phyloP scores from a whole-genome alignment of 2,329 filamentous ascomycete genomes.

The Sarocladiaceae sp. region DNA sequence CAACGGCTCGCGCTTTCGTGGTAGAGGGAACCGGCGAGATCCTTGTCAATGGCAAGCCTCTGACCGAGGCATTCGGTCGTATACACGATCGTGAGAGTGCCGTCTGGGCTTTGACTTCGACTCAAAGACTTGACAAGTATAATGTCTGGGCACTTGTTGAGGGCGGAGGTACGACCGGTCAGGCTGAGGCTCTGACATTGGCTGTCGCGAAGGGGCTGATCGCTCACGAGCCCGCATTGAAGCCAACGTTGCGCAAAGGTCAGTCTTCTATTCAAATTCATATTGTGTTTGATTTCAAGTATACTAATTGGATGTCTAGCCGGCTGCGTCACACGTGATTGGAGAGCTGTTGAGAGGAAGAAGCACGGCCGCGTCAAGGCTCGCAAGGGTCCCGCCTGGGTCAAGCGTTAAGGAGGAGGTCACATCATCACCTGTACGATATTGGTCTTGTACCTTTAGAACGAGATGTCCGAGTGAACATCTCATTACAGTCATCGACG shows the following conservation, averaged over 20 bases:
- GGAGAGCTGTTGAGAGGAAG: slow-evolving; percentile 93
- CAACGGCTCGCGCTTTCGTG: slow-evolving; percentile 77
- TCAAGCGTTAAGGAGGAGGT: slow-evolving; percentile 61
- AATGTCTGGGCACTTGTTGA: slow-evolving; percentile 85
- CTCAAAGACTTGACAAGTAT: slow-evolving; percentile 87
- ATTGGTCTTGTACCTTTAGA: background rate
- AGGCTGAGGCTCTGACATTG: slow-evolving; percentile 90
- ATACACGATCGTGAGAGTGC: slow-evolving; percentile 93
- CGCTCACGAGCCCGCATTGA: slow-evolving; percentile 88
- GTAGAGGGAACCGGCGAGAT: slow-evolving; percentile 92
- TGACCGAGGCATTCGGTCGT: slow-evolving; percentile 77
- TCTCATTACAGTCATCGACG: background rate
- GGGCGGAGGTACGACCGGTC: slow-evolving; percentile 89
- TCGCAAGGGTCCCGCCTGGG: slow-evolving; percentile 96
- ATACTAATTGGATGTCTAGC: slow-evolving; percentile 57
- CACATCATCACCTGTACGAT: slow-evolving; percentile 7
- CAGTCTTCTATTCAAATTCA: slow-evolving; percentile 32
- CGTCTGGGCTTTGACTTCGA: slow-evolving; percentile 82
- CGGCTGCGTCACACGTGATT: slow-evolving; percentile 87
- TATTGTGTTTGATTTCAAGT: slow-evolving; percentile 9
- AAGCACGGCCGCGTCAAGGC: slow-evolving; percentile 95
- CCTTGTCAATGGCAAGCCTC: slow-evolving; percentile 82
- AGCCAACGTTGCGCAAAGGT: slow-evolving; percentile 85
- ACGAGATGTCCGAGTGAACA: background rate
- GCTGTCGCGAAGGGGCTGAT: slow-evolving; percentile 84